Percentiles rank a stretch among this genome's conserved stretches.
These are phyloP conservation scores for Scedosporium dehoogii DNA, from an alignment of 2,329 filamentous ascomycete species.

Conservation along the genomic window DNA sequence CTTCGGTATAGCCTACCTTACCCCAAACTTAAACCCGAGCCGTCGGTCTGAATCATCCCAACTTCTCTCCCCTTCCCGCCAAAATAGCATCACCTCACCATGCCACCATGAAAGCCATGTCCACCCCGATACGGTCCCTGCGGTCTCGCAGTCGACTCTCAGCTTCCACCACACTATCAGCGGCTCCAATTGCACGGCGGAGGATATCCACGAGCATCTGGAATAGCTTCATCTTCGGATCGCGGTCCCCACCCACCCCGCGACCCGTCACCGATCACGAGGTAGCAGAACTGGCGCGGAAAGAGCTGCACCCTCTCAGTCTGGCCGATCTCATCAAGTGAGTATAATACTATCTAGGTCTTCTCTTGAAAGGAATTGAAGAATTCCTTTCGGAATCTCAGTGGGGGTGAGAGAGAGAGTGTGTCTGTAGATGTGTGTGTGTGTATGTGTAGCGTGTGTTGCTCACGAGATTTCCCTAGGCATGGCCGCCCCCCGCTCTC, in stretches of 20 bases:
- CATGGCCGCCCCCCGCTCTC: constrained; percentile 78
- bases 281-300: constrained; percentile 66
- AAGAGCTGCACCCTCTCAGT: constrained; percentile 70
- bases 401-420: too few species aligned
- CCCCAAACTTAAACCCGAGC: not conserved
- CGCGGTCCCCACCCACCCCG: not conserved
- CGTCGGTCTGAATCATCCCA: not conserved
- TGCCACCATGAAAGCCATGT: constrained; percentile 15
- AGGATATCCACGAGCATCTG: not conserved
- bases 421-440: too few species aligned
- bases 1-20: not conserved
- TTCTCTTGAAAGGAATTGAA: not conserved
- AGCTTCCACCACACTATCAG: not conserved
- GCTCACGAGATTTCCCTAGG: constrained; percentile 22
- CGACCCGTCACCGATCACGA: constrained; percentile 55
- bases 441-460: too few species aligned
- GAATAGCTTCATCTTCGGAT: not conserved
- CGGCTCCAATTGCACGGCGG: not conserved
- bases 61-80: not conserved
- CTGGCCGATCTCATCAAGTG: constrained; percentile 84
- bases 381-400: too few species aligned
- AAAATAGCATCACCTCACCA: constrained; percentile 3
- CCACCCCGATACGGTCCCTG: constrained; percentile 8
- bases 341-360: constrained; percentile 12
- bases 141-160: not conserved